A percentile compares a stretch with the other conserved stretches of the same genome.
Conservation (phyloP, 495 filamentous ascomycete genomes). For the Stereocaulon alpinum region DNA sequence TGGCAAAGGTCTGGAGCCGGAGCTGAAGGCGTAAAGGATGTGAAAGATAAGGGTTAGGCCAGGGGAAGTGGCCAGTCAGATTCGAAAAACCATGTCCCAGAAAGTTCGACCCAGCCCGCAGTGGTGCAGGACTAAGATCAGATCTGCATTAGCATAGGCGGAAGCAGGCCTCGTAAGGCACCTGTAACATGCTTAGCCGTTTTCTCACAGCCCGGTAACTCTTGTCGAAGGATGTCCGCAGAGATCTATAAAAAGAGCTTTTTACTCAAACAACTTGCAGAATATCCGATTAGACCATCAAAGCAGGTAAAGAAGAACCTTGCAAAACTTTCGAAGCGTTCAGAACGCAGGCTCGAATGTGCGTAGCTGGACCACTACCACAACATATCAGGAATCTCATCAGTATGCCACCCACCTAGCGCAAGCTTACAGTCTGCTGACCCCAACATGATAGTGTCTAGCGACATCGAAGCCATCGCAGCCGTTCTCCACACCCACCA, state of each 20-base stretch:
- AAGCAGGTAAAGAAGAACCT: not conserved
- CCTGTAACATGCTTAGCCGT: not conserved
- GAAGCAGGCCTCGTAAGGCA: not conserved
- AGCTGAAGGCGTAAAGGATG: not conserved
- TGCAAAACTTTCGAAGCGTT: not conserved
- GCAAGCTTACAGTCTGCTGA: not conserved
- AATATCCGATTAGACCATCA: not conserved
- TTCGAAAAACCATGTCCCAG: not conserved
- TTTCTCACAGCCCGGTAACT: not conserved
- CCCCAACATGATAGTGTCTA: conserved; percentile 2
- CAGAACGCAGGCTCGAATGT: not conserved
- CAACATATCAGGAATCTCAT: conserved; percentile 17
- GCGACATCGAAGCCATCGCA: conserved; percentile 12
- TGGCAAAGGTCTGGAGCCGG: not conserved
- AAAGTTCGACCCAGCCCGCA: not conserved
- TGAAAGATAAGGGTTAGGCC: not conserved
- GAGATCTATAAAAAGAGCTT: not conserved
- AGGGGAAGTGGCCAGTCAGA: not conserved
- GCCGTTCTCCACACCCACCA: conserved; percentile 2
- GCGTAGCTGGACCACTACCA: conserved; percentile 8
- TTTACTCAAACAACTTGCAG: not conserved
- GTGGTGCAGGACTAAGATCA: not conserved
- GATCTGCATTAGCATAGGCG: not conserved
- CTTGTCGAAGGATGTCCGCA: not conserved
- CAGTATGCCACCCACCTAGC: not conserved